Evolutionary conservation across 148 eudicot species (phyloP).

Genomic region (Vaccinium darrowii): DNA sequence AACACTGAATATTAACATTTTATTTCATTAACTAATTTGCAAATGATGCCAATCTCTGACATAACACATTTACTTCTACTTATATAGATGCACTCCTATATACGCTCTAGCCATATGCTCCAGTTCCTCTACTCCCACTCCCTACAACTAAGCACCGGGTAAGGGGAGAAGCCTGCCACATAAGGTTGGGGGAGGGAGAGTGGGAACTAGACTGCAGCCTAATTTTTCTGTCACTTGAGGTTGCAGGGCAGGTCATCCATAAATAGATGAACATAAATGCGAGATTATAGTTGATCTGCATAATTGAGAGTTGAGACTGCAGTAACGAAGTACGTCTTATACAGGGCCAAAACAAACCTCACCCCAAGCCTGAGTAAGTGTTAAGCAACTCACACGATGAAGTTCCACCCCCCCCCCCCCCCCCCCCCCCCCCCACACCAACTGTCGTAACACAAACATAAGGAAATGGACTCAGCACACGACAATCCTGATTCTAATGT

Average conservation of each 20-base stretch:
- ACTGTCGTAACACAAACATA: background rate
- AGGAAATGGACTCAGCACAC: background rate
- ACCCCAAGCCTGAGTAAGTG: background rate
- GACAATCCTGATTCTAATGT: background rate
- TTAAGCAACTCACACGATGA: background rate
- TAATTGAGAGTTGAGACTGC: background rate
- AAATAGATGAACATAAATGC: background rate
- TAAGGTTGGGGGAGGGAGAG: background rate
- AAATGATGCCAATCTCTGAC: background rate
- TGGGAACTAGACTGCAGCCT: background rate
- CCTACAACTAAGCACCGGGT: background rate
- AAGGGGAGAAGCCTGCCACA: background rate
- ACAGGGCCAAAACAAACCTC: conserved; percentile 4
- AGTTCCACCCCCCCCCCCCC: background rate
- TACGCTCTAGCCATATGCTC: background rate
- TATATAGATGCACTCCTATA: background rate
- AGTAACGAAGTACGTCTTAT: background rate
- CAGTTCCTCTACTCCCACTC: background rate
- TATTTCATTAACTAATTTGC: background rate
- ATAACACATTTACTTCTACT: background rate
- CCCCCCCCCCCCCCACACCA: too few relatives aligned
- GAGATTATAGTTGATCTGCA: background rate
- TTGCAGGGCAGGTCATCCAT: background rate
- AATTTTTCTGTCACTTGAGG: background rate
- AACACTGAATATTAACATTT: background rate